phyloP scores from a whole-genome alignment of 2,329 filamentous ascomycete species.

The Colletotrichum sp. region DNA sequence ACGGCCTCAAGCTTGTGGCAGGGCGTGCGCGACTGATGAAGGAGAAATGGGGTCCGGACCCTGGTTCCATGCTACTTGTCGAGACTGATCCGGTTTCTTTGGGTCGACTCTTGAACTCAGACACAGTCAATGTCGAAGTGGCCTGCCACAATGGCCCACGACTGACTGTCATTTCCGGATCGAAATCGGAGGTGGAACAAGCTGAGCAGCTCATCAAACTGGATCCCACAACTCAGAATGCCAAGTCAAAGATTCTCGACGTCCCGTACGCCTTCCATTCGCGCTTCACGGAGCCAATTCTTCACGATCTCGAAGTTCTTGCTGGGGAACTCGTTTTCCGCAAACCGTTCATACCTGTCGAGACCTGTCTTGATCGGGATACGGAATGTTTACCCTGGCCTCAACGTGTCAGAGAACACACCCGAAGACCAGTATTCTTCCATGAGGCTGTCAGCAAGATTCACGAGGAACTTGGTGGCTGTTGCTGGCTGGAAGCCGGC shows the following conservation, averaged over 20 bases:
- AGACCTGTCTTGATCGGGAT: neutral
- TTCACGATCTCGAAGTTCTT: constrained; percentile 27
- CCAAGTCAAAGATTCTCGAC: constrained; percentile 40
- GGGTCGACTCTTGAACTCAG: neutral
- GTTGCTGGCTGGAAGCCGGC: constrained; percentile 47
- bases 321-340: constrained; percentile 18
- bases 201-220: neutral
- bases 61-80: constrained; percentile 43
- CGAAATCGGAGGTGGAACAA: constrained; percentile 32
- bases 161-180: constrained; percentile 45
- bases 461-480: constrained; percentile 25
- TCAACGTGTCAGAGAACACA: constrained; percentile 36
- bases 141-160: constrained; percentile 53
- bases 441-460: constrained; percentile 45
- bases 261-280: constrained; percentile 56
- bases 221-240: neutral
- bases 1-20: constrained; percentile 33
- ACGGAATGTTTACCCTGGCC: neutral
- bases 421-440: constrained; percentile 49
- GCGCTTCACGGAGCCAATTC: constrained; percentile 39
- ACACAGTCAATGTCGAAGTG: constrained; percentile 32
- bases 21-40: constrained; percentile 33
- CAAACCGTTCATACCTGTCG: neutral
- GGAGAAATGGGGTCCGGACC: constrained; percentile 37
- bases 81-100: constrained; percentile 30